Percentiles rank a stretch among this genome's conserved stretches.
These are phyloP conservation scores for Saccharomyces hybrid DNA, from an alignment of 1,139 yeast species.

Conservation along the genomic window DNA sequence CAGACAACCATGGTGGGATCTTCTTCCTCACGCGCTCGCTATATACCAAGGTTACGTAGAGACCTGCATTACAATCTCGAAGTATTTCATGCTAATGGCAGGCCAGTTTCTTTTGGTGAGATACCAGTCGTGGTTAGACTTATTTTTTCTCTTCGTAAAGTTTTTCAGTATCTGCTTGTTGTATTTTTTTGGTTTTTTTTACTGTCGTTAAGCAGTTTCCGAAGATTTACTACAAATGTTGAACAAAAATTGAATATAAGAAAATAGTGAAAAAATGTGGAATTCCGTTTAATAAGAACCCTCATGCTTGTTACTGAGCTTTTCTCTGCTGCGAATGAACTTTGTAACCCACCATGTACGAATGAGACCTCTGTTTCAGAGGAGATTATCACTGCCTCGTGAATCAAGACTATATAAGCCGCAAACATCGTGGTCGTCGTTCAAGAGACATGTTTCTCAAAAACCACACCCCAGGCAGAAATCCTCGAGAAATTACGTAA, in stretches of 20 bases:
- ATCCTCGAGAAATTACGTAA: slow-evolving; percentile 12
- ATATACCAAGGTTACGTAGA: not conserved
- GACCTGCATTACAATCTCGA: not conserved
- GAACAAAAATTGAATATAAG: not conserved
- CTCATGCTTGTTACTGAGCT: not conserved
- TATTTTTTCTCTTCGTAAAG: not conserved
- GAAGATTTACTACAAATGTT: not conserved
- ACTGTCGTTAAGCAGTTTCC: not conserved
- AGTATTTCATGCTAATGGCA: no score
- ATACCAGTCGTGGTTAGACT: no score
- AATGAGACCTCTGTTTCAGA: not conserved
- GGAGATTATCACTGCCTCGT: not conserved
- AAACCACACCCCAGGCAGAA: slow-evolving; percentile 3
- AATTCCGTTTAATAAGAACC: not conserved
- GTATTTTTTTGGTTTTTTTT: not conserved
- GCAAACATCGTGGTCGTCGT: not conserved
- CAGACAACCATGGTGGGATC: not conserved
- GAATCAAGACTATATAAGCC: not conserved
- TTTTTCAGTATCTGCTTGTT: not conserved
- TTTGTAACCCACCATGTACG: not conserved
- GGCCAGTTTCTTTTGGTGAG: no score
- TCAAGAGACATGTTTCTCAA: slow-evolving; percentile 3
- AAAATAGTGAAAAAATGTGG: not conserved
- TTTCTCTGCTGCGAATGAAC: not conserved
- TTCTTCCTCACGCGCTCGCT: not conserved